These are phyloP conservation scores for Aspergillus texensis DNA, from an alignment of 2,329 filamentous ascomycete species.

Conservation along the genomic window DNA sequence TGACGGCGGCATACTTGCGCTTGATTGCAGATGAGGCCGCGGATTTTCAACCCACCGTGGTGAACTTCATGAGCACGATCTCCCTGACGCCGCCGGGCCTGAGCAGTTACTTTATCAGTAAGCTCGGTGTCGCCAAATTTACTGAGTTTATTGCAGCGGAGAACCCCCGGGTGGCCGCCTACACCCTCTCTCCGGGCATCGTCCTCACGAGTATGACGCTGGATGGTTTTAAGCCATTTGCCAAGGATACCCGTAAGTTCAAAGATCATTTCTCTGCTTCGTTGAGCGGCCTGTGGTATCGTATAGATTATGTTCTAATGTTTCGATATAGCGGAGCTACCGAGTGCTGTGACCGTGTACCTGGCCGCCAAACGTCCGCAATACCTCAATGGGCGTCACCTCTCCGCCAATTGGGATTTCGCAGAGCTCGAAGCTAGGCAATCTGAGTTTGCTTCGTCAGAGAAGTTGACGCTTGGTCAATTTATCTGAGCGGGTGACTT, in stretches of 20 bases:
- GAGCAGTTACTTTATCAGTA: conserved; percentile 3
- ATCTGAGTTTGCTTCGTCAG: not conserved
- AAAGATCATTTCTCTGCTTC: not conserved
- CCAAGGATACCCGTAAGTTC: not conserved
- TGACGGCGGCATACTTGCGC: not conserved
- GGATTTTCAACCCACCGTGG: not conserved
- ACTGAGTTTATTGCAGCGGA: not conserved
- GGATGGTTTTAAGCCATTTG: not conserved
- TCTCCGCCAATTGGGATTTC: not conserved
- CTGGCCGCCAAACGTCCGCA: not conserved
- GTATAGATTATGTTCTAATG: not conserved
- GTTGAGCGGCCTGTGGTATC: not conserved
- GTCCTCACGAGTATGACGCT: not conserved
- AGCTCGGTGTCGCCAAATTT: not conserved
- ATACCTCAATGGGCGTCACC: not conserved
- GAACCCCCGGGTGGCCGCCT: not conserved
- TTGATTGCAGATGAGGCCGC: not conserved
- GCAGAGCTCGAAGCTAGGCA: not conserved
- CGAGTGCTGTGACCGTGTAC: not conserved
- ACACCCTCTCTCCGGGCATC: not conserved
- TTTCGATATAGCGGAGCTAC: not conserved
- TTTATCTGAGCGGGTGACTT: not conserved
- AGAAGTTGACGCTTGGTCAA: not conserved
- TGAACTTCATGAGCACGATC: not conserved
- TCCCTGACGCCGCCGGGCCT: not conserved